A percentile compares a stretch with the other conserved stretches of the same genome.
These are phyloP conservation scores for Centaurea solstitialis DNA, from an alignment of 129 eudicot species.

Conservation along the genomic window DNA sequence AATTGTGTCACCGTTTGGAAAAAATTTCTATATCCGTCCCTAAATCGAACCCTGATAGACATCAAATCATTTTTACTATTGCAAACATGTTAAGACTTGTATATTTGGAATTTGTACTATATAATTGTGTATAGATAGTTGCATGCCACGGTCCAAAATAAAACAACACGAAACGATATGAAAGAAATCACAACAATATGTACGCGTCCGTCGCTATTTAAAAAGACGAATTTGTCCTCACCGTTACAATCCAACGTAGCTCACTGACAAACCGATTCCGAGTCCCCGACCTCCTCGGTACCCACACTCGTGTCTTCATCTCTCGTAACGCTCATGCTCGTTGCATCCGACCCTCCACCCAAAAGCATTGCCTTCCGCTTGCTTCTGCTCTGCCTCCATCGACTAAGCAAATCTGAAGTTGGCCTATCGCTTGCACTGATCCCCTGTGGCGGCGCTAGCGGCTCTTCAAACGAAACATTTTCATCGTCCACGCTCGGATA, in stretches of 20 bases:
- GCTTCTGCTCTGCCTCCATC: slow-evolving; percentile 56
- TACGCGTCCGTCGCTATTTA: not conserved
- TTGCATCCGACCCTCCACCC: slow-evolving; percentile 42
- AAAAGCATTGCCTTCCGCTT: slow-evolving; percentile 64
- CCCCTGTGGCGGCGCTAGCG: not conserved
- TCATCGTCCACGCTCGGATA: not conserved
- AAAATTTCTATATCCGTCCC: no score
- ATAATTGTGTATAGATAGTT: no score
- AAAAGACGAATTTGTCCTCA: not conserved
- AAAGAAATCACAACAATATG: not conserved
- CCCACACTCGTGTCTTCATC: slow-evolving; percentile 33
- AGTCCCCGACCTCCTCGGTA: slow-evolving; percentile 66
- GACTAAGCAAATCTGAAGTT: slow-evolving; percentile 38
- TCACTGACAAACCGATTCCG: slow-evolving; percentile 54
- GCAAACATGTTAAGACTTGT: no score
- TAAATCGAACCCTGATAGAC: no score
- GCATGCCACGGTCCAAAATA: not conserved
- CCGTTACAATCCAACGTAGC: not conserved
- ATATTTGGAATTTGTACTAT: no score
- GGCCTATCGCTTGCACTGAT: slow-evolving; percentile 22
- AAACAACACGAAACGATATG: not conserved
- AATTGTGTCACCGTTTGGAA: no score
- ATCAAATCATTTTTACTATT: no score
- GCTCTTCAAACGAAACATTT: not conserved
- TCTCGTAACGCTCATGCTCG: slow-evolving; percentile 52